These are phyloP conservation scores for Suhomyces prunicola DNA, from an alignment of 805 yeast genomes.

Conservation along the genomic window DNA sequence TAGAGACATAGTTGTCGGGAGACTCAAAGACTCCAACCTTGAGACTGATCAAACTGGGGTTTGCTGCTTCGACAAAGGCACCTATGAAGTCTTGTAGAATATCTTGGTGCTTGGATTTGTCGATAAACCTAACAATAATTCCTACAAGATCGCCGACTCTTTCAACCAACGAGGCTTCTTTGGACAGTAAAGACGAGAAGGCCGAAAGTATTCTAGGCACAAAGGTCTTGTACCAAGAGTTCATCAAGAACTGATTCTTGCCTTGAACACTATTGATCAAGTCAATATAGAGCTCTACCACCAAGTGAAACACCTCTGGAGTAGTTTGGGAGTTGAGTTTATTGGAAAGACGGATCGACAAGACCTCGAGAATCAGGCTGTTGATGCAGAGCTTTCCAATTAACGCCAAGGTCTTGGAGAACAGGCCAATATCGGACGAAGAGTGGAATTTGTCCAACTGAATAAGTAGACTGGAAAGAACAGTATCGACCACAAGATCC, in stretches of 20 bases:
- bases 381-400: constrained; percentile 35
- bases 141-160: constrained; percentile 42
- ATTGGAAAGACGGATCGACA: constrained; percentile 41
- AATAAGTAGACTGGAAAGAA: constrained; percentile 27
- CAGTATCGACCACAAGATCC: constrained; percentile 38
- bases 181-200: constrained; percentile 8
- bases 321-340: constrained; percentile 23
- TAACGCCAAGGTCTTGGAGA: constrained; percentile 16
- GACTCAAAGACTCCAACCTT: constrained; percentile 17
- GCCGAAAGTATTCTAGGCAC: constrained; percentile 36
- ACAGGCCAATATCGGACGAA: constrained; percentile 22
- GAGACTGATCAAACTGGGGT: constrained; percentile 8
- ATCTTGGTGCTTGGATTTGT: constrained; percentile 43
- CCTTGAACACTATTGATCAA: constrained; percentile 27
- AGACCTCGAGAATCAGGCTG: constrained; percentile 42
- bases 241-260: constrained; percentile 34
- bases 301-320: constrained; percentile 2
- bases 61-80: constrained; percentile 27
- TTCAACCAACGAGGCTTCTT: constrained; percentile 25
- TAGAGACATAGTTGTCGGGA: constrained; percentile 33
- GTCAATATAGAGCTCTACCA: constrained; percentile 15
- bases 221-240: constrained; percentile 43
- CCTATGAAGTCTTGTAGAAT: constrained; percentile 37
- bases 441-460: constrained; percentile 30
- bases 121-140: constrained; percentile 37